A percentile compares a stretch with the other conserved stretches of the same genome.
phyloP scores from a whole-genome alignment of 148 eudicot genomes.

The Rhododendron mucronatum region DNA sequence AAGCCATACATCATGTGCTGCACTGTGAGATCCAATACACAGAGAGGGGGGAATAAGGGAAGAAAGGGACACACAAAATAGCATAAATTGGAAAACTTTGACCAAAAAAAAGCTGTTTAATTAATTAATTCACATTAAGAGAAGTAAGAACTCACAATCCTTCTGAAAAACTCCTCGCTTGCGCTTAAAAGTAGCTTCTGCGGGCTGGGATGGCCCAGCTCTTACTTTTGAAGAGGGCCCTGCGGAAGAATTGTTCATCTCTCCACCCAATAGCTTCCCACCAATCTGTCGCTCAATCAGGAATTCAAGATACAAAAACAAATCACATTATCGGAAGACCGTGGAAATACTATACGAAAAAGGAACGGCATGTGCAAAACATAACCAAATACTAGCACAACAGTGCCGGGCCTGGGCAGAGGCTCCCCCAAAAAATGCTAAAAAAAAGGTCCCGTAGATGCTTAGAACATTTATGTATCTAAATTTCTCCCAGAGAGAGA shows the following conservation, averaged over 20 bases:
- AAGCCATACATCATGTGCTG: constrained; percentile 98
- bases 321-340: not conserved
- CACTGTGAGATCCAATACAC: constrained; percentile 45
- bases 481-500: not conserved
- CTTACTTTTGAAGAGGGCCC: constrained; percentile 58
- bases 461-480: not conserved
- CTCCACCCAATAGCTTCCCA: not conserved
- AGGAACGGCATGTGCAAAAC: not conserved
- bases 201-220: constrained; percentile 47
- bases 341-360: not conserved
- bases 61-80: not conserved
- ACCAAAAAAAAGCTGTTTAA: not conserved
- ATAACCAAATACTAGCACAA: not conserved
- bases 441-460: not conserved
- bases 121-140: not conserved
- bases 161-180: constrained; percentile 89
- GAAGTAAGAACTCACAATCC: constrained; percentile 53
- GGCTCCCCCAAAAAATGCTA: not conserved
- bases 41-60: not conserved
- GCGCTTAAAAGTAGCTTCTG: constrained; percentile 71
- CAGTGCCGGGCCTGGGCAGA: not conserved
- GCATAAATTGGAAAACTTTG: not conserved
- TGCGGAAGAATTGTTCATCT: constrained; percentile 37
- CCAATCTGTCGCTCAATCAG: not conserved
- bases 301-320: not conserved